Percentiles rank a stretch among this genome's conserved stretches.
These are phyloP conservation scores for Brassica rapa DNA, from an alignment of 345 rosid species.

Conservation along the genomic window DNA sequence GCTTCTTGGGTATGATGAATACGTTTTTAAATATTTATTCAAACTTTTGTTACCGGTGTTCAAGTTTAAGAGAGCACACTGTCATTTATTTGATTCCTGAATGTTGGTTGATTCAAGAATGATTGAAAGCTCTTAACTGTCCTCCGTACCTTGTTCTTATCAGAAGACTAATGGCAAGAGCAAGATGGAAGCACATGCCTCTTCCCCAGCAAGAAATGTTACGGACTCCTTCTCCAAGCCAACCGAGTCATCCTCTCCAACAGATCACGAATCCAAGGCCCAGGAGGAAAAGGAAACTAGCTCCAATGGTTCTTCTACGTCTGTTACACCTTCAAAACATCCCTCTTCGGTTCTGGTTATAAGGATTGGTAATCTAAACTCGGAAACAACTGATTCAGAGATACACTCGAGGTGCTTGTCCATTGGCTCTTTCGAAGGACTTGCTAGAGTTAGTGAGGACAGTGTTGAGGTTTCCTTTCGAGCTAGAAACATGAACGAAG, in stretches of 20 bases:
- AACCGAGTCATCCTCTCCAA: not conserved
- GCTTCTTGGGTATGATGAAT: slow-evolving; percentile 13
- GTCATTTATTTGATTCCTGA: not conserved
- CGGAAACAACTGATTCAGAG: slow-evolving; percentile 24
- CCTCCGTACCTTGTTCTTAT: not conserved
- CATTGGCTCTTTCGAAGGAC: slow-evolving; percentile 12
- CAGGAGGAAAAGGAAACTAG: not conserved
- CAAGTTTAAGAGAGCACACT: not conserved
- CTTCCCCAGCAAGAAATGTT: slow-evolving; percentile 7
- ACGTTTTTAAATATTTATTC: not conserved
- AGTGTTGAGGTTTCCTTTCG: slow-evolving; percentile 22
- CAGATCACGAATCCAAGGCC: not conserved
- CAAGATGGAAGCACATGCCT: not conserved
- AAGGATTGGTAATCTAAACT: slow-evolving; percentile 28
- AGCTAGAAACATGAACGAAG: slow-evolving; percentile 3
- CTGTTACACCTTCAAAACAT: not conserved
- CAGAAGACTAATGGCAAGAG: slow-evolving; percentile 14
- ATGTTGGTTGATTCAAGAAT: not conserved
- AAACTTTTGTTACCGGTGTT: not conserved
- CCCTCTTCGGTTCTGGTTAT: not conserved
- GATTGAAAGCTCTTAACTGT: not conserved
- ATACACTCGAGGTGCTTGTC: slow-evolving; percentile 26
- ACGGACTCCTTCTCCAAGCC: not conserved
- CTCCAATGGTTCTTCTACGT: slow-evolving; percentile 6
- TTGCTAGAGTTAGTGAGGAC: slow-evolving; percentile 31